Base-by-base conservation (phyloP, 2,329 filamentous ascomycete species). In the Beauveria medogensis region DNA sequence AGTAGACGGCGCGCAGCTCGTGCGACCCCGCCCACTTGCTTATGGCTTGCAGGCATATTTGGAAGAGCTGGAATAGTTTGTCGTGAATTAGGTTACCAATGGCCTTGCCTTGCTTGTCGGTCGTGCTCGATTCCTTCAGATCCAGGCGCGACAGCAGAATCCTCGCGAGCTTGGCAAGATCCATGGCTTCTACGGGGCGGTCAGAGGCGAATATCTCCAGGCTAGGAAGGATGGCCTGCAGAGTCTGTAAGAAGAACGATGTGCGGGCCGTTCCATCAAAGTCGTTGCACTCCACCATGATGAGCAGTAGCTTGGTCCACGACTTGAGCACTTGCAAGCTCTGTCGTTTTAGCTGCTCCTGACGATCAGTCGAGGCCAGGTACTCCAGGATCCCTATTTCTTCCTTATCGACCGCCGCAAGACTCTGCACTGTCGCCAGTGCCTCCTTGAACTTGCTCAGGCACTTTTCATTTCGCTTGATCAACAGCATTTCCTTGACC, bases 41-140 rank as follows among this genome's bases (percentile, higher is more conserved):
- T 59, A 96, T 88, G 5, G 91, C 91, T 67, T 87, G 83, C 16
- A 97, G 79, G 64, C 90, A 92, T 44, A 91, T 84, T 64, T 96
- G 90, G 79, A 99, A 97, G 4, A 97, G 82, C 69, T 96, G 89
- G 70, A 92, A 92, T 0, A 97, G 81, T 69, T 94, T 91, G 71
- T 97, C 93, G 70, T 91, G 90, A 40, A 94, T 86, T 28, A 93
- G 80, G 70, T 91, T 91, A 41, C 88, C 83, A 60, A 83, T 78
- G 4, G 77, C 76, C 55, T 73, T 71, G 63, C 73, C 77, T 52
- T 77, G 69, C 59, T 75, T 76, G 64, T 83, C 78, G 14, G 72
- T 69, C 9, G 64, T 63, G n/a, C 67, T 67, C 1, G 72, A 63
- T 22, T 72, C 68, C 5, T 73, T 72, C 74, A 87, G 77, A 71